phyloP scores from a whole-genome alignment of 495 filamentous ascomycete species.

The Hypoxylon subgilvum region DNA sequence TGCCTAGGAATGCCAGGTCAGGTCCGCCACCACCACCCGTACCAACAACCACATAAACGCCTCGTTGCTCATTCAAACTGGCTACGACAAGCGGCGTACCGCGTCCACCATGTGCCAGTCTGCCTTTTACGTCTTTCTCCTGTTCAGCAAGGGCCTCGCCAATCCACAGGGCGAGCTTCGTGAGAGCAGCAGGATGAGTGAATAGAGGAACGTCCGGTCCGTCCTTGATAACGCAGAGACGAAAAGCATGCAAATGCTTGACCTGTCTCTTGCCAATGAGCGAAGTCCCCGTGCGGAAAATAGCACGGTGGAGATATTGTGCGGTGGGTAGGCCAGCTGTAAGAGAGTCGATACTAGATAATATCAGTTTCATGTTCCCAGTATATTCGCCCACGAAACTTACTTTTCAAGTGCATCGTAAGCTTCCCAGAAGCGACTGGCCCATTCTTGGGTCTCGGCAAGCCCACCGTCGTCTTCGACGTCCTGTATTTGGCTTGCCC shows the following conservation, averaged over 20 bases:
- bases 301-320: slow-evolving; percentile 87
- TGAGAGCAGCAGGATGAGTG: slow-evolving; percentile 87
- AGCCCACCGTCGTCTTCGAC: slow-evolving; percentile 51
- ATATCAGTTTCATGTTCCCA: slow-evolving; percentile 53
- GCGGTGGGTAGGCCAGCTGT: slow-evolving; percentile 79
- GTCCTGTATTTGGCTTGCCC: slow-evolving; percentile 48
- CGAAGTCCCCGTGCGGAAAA: slow-evolving; percentile 89
- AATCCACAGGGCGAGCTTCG: slow-evolving; percentile 91
- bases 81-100: slow-evolving; percentile 89
- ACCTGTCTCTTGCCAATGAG: slow-evolving; percentile 94
- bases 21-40: slow-evolving; percentile 80
- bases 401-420: slow-evolving; percentile 86
- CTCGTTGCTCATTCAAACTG: slow-evolving; percentile 83
- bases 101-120: slow-evolving; percentile 68
- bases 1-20: slow-evolving; percentile 64
- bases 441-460: slow-evolving; percentile 68
- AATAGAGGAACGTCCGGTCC: slow-evolving; percentile 88
- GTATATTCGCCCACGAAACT: slow-evolving; percentile 34
- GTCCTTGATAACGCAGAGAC: slow-evolving; percentile 94
- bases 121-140: slow-evolving; percentile 75
- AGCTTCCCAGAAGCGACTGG: slow-evolving; percentile 85
- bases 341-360: slow-evolving; percentile 70
- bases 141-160: slow-evolving; percentile 90
- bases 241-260: slow-evolving; percentile 85
- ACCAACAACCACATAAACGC: slow-evolving; percentile 89